Percentiles rank a stretch among this genome's conserved stretches.
These are phyloP conservation scores for Leccinellum luteum DNA, from an alignment of 768 basidiomycete genomes.

Conservation along the genomic window DNA sequence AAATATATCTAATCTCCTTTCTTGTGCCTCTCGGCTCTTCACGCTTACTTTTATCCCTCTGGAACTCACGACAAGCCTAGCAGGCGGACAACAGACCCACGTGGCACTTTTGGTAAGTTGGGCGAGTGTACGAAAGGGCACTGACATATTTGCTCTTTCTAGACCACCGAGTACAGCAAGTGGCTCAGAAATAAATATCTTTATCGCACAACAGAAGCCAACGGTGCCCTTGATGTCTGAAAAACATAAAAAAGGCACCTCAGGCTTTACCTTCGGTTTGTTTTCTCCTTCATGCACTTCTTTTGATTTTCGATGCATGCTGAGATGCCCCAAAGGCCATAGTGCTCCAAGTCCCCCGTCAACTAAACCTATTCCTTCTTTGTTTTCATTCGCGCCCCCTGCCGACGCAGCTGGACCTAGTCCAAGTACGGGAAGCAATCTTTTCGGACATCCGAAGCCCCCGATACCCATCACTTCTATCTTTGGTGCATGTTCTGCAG, in stretches of 20 bases:
- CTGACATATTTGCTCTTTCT: not conserved
- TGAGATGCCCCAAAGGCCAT: not conserved
- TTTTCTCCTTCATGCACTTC: not conserved
- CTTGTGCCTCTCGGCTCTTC: no score
- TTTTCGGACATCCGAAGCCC: not conserved
- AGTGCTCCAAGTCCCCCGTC: no score
- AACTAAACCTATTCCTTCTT: not conserved
- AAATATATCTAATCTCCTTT: no score
- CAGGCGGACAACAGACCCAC: not conserved
- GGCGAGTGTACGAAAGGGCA: not conserved
- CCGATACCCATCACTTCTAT: not conserved
- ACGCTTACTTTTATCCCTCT: not conserved
- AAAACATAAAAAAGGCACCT: no score
- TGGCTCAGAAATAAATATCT: not conserved
- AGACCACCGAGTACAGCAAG: not conserved
- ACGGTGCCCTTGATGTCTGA: not conserved
- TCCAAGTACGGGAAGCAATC: not conserved
- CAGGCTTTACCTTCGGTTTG: not conserved
- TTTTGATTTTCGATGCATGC: not conserved
- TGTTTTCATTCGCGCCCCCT: not conserved
- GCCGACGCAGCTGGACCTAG: not conserved
- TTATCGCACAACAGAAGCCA: not conserved
- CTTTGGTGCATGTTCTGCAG: not conserved
- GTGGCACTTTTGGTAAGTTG: not conserved
- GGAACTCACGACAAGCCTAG: not conserved